Conservation (phyloP, 495 filamentous ascomycete genomes). For the Daldinia bambusicola region DNA sequence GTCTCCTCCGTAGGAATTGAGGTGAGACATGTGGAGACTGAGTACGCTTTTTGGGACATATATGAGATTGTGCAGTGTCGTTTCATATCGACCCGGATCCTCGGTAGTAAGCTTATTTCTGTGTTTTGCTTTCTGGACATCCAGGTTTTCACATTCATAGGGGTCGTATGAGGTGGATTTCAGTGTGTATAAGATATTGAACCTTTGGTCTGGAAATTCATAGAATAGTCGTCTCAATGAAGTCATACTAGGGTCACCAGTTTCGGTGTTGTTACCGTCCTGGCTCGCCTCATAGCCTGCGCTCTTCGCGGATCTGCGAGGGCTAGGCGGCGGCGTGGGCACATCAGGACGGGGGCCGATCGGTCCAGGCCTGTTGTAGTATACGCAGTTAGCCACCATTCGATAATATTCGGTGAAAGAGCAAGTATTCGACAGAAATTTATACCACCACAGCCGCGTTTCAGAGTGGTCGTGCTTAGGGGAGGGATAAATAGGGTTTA, state of each 20-base stretch:
- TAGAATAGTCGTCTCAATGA: constrained; percentile 4
- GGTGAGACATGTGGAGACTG: constrained; percentile 31
- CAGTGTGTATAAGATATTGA: constrained; percentile 1
- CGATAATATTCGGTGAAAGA: constrained; percentile 6
- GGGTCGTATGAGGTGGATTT: constrained; percentile 7
- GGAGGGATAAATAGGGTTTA: not conserved
- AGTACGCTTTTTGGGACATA: constrained; percentile 24
- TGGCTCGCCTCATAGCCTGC: not conserved
- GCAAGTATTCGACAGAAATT: not conserved
- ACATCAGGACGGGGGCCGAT: constrained; percentile 42
- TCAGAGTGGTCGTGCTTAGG: not conserved
- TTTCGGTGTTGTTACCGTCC: not conserved
- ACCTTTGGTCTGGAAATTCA: not conserved
- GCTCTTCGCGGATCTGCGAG: constrained; percentile 23
- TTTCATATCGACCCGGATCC: constrained; percentile 23
- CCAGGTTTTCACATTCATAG: not conserved
- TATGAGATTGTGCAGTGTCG: constrained; percentile 17
- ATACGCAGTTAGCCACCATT: constrained; percentile 13
- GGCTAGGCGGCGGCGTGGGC: constrained; percentile 49
- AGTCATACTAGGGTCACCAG: not conserved
- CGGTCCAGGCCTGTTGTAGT: constrained; percentile 40
- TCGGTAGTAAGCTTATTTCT: constrained; percentile 43
- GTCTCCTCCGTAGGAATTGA: constrained; percentile 27
- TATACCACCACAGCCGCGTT: constrained; percentile 26
- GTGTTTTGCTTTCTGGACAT: constrained; percentile 12